Conservation (phyloP, 257 asterid species). For the Solanum ahanhuiri region DNA sequence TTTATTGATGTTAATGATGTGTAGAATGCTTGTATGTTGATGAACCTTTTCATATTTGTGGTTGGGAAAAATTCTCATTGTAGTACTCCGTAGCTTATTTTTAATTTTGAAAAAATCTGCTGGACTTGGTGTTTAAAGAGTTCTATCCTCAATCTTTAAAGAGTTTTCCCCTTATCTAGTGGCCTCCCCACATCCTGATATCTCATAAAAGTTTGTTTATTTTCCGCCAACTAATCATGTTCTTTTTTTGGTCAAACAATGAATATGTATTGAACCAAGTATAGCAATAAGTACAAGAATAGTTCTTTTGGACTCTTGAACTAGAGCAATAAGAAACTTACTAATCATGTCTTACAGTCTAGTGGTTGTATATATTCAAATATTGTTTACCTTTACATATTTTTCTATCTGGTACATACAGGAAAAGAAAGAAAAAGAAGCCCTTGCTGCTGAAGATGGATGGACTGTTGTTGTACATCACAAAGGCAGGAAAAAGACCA, state of each 20-base stretch:
- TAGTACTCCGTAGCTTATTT: not conserved
- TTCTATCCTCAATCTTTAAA: not conserved
- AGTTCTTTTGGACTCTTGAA: not conserved
- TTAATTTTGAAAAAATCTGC: not conserved
- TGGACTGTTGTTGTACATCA: constrained; percentile 94
- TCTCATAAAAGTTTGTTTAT: not conserved
- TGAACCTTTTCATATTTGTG: not conserved
- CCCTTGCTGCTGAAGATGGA: constrained; percentile 83
- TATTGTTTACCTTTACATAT: constrained; percentile 1
- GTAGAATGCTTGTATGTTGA: not conserved
- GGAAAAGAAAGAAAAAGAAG: constrained; percentile 73
- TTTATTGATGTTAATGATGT: not conserved
- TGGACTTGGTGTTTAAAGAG: not conserved
- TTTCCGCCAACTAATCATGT: not conserved
- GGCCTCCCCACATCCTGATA: not conserved
- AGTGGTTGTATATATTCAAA: not conserved
- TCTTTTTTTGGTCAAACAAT: not conserved
- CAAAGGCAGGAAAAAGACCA: constrained; percentile 86
- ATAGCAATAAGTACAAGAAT: not conserved
- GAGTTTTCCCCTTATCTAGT: not conserved
- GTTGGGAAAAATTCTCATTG: not conserved
- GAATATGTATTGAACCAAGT: not conserved
- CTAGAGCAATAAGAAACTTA: not conserved
- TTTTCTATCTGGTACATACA: constrained; percentile 16
- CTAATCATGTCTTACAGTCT: not conserved